Base-by-base conservation (phyloP, 2,329 filamentous ascomycete genomes). In the Cladosporium halotolerans region DNA sequence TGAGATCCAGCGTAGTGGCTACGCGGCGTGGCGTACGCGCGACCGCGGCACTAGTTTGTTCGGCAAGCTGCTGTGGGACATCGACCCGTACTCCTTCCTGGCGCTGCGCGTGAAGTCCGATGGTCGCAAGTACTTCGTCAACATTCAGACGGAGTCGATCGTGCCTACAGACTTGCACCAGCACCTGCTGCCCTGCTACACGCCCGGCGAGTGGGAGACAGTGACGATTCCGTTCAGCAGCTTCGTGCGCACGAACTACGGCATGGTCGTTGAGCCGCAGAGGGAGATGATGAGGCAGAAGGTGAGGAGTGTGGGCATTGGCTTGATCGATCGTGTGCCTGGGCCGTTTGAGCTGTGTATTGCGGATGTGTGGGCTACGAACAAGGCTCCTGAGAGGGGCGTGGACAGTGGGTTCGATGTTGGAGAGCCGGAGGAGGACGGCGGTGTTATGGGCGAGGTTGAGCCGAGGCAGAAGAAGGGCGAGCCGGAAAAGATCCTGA, bases 161-260 rank as follows among this genome's bases (percentile, higher is more conserved):
- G 88, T 96, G 45, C 88, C 89, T 9, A 92, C 90, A n/a, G 93
- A 99, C 69, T 78, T 99, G 58, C 93, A 97, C 70, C 93, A 99
- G 69, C 93, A 99, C 70, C 79, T 93, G 46, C 73, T 99, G 4
- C 95, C 89, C 62, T 79, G 86, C 8, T 85, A 84, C 64, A 81
- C 82, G 8, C 84, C 88, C 0, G 90, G 90, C 1, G 80, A 91
- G 63, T 99, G 93, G 93, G 92, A 99, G 77, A 96, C 93, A 1
- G 81, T 96, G n/a, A 71, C 95, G 44, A 86, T 99, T 58, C 87
- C 86, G 57, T 93, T 91, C 80, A 86, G 85, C 62, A 89, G 95
- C 60, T 97, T 99, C 72, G 92, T 99, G 55, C 80, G 93, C 58
- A 99, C 93, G 11, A 97, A 96, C 67, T 83, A 95, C 65, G 93